A percentile compares a stretch with the other conserved stretches of the same genome.
phyloP scores from a whole-genome alignment of 163 green algal species.

The Scenedesmus sp. region DNA sequence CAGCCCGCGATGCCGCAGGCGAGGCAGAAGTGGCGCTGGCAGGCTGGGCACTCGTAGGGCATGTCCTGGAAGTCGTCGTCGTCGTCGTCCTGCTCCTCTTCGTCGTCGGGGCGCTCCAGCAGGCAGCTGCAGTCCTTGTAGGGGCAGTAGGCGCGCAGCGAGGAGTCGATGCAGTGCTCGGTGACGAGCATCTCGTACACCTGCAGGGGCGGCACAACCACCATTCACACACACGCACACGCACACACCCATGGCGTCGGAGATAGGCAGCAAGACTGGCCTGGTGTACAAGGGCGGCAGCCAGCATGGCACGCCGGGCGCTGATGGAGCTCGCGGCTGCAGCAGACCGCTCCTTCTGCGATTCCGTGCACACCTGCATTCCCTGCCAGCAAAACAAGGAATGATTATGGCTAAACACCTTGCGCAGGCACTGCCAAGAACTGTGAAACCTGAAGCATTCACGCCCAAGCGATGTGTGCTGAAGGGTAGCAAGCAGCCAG shows the following conservation, averaged over 20 bases:
- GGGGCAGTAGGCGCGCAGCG: constrained; percentile 58
- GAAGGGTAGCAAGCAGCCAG: not conserved
- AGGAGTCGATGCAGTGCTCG: constrained; percentile 41
- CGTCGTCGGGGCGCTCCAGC: constrained; percentile 37
- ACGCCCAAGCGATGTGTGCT: not conserved
- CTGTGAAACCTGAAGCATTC: too few relatives aligned
- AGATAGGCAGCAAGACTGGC: not conserved
- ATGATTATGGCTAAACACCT: too few relatives aligned
- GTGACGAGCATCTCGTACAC: constrained; percentile 35
- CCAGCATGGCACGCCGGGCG: not conserved
- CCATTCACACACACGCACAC: not conserved
- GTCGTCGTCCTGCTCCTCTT: not conserved
- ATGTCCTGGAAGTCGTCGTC: not conserved
- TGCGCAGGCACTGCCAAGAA: too few relatives aligned
- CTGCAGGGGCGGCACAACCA: not conserved
- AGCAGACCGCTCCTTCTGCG: too few relatives aligned
- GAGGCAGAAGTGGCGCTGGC: constrained; percentile 54
- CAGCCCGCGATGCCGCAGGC: constrained; percentile 57
- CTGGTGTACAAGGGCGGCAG: not conserved
- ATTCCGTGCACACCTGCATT: too few relatives aligned
- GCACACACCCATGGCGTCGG: too few relatives aligned
- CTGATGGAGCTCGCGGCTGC: too few relatives aligned
- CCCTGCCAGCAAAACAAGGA: too few relatives aligned
- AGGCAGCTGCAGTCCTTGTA: constrained; percentile 61
- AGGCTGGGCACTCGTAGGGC: constrained; percentile 55